phyloP scores from a whole-genome alignment of 495 filamentous ascomycete genomes.

The Tuber aestivum region DNA sequence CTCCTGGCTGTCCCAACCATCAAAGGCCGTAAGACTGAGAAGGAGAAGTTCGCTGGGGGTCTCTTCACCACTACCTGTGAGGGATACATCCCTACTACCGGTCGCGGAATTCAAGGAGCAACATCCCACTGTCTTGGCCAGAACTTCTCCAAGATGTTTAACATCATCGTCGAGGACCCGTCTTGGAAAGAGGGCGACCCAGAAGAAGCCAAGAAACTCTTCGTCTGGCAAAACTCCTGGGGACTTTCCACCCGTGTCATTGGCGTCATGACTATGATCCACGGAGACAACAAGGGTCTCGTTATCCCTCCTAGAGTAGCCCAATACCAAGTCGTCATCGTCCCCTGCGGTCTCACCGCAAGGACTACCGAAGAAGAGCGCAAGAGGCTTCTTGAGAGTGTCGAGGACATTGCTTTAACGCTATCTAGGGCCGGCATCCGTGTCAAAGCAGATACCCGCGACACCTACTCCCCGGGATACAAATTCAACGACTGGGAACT shows the following conservation, averaged over 20 bases:
- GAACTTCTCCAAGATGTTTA: constrained; percentile 98
- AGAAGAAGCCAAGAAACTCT: constrained; percentile 60
- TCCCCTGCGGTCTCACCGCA: constrained; percentile 89
- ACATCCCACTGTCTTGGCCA: constrained; percentile 93
- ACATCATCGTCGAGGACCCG: constrained; percentile 92
- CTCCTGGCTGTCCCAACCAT: constrained; percentile 91
- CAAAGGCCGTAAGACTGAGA: constrained; percentile 81
- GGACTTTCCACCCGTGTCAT: constrained; percentile 91
- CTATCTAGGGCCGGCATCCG: constrained; percentile 64
- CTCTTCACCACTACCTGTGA: constrained; percentile 93
- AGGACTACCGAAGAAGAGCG: constrained; percentile 74
- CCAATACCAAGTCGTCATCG: constrained; percentile 75
- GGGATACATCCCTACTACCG: constrained; percentile 88
- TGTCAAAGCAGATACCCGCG: constrained; percentile 67
- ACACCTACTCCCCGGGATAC: constrained; percentile 85
- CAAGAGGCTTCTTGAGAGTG: constrained; percentile 61
- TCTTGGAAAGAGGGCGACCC: constrained; percentile 57
- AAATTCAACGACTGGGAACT: constrained; percentile 99
- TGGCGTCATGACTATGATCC: constrained; percentile 96
- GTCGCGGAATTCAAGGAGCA: constrained; percentile 91
- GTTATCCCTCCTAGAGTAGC: constrained; percentile 81
- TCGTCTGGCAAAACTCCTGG: constrained; percentile 99
- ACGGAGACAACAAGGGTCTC: constrained; percentile 88
- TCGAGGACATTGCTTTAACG: constrained; percentile 59
- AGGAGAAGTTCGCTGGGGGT: constrained; percentile 95